A percentile compares a stretch with the other conserved stretches of the same genome.
phyloP scores from a whole-genome alignment of 1,139 yeast species.

The Pneumocystis oryctolagi region DNA sequence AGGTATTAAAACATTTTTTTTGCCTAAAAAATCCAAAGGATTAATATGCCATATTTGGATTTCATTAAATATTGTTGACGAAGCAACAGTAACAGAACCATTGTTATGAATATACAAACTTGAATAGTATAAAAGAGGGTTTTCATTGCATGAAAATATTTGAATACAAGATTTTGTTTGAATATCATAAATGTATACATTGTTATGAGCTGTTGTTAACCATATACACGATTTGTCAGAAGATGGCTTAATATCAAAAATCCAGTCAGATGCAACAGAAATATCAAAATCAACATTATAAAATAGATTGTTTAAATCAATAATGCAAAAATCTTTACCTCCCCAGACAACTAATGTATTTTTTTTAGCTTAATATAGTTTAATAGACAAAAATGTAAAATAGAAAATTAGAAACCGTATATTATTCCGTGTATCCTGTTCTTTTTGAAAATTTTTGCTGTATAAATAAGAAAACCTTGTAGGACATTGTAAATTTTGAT shows the following conservation, averaged over 20 bases:
- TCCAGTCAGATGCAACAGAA: constrained; percentile 59
- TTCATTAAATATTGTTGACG: constrained; percentile 90
- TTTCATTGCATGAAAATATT: constrained; percentile 46
- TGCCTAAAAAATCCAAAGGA: constrained; percentile 31
- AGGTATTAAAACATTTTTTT: not conserved
- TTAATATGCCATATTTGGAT: constrained; percentile 59
- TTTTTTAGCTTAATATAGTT: constrained; percentile 7
- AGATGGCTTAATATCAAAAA: constrained; percentile 43
- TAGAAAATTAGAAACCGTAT: constrained; percentile 18
- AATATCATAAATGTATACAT: constrained; percentile 38
- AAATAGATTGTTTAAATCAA: constrained; percentile 25
- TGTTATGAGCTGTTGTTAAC: constrained; percentile 69
- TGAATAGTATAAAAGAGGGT: constrained; percentile 79
- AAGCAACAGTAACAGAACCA: constrained; percentile 42
- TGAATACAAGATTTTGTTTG: constrained; percentile 24
- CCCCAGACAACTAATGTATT: constrained; percentile 46
- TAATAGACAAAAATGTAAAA: not conserved
- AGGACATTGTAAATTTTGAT: constrained; percentile 40
- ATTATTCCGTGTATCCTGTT: constrained; percentile 71
- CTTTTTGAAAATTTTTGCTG: constrained; percentile 40
- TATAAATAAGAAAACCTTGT: constrained; percentile 28
- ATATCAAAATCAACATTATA: constrained; percentile 27
- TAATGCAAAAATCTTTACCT: constrained; percentile 48
- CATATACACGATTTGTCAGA: constrained; percentile 28
- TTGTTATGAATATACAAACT: constrained; percentile 38